Evolutionary conservation across 192 early-diverging fungal genomes (phyloP).

Genomic region (Entomortierella lignicola): DNA sequence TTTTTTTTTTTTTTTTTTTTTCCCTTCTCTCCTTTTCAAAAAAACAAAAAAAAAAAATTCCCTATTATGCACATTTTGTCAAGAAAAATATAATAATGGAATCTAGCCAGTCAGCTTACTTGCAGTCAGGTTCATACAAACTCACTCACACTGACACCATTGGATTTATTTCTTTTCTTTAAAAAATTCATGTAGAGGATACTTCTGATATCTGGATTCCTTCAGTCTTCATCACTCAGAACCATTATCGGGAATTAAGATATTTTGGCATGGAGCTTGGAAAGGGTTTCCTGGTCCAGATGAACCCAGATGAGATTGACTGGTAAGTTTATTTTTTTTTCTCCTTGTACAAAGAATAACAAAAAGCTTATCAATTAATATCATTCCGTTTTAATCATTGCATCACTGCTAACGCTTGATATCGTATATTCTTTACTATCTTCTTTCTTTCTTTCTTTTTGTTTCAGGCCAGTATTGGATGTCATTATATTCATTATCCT

Average conservation of each 20-base stretch:
- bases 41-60: too few species aligned
- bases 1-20: too few species aligned
- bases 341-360: too few species aligned
- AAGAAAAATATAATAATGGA: too few species aligned
- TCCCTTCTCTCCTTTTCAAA: too few species aligned
- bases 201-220: slow-evolving; percentile 89
- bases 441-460: background rate
- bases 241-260: slow-evolving; percentile 71
- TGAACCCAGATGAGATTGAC: slow-evolving; percentile 38
- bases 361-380: background rate
- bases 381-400: too few species aligned
- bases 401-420: too few species aligned
- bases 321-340: slow-evolving; percentile 15
- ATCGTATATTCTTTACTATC: background rate
- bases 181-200: slow-evolving; percentile 74
- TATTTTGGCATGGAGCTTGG: slow-evolving; percentile 51
- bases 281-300: slow-evolving; percentile 21
- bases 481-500: slow-evolving; percentile 84
- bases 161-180: background rate
- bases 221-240: slow-evolving; percentile 84
- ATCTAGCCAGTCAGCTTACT: too few species aligned
- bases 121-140: background rate
- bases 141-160: background rate
- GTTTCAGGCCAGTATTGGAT: slow-evolving; percentile 75
- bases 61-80: too few species aligned